Evolutionary conservation across 2,329 filamentous ascomycete species (phyloP), one percentile per base, ranked within the genome.

Genomic region (Diaporthe ilicicola): DNA sequence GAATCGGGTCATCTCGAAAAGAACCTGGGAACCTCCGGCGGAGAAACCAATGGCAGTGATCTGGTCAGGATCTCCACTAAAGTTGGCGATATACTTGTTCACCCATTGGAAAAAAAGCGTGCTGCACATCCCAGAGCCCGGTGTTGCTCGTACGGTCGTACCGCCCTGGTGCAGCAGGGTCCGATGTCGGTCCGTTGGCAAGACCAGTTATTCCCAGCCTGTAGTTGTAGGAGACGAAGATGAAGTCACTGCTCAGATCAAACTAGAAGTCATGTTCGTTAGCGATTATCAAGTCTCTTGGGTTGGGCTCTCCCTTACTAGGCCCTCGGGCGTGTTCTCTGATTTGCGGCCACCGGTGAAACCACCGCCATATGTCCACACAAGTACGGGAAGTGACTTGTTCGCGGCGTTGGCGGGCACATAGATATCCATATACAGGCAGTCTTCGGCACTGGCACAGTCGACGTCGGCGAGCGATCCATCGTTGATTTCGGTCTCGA

Each of bases 371-470:
- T 83, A 84, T 24, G 86, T 77, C 79, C 80, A 87, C 10, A 84
- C 81, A 9, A 83, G 76, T 1, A 87, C 84, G 0, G 85, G 84
- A 2, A 87, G 76, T 12, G 79, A 78, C 27, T 80, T 77, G 34
- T 79, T 75, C 27, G 85, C 75, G 0, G 83, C 83, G 69, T 81
- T 81, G 6, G 77, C 80, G 7, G 85, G 85, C 1, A 85, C 84
- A 54, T 82, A 83, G 15, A 87, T 73, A 73, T 87, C 85, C 19
- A 87, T 80, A 73, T 85, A 86, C 2, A 87, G 79, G 70, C 86
- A 87, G 74, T 87, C 84, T 73, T 87, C 84, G 32, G 69, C 46
- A 44, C 51, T 68, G 34, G 76, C 65, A 62, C 80, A 82, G 67
- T 80, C 77, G 19, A 81, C 77, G 66, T 73, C 75, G 15, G 79